Conservation (phyloP, 352 stramenopile species). For the Phytophthora agathidicida region DNA sequence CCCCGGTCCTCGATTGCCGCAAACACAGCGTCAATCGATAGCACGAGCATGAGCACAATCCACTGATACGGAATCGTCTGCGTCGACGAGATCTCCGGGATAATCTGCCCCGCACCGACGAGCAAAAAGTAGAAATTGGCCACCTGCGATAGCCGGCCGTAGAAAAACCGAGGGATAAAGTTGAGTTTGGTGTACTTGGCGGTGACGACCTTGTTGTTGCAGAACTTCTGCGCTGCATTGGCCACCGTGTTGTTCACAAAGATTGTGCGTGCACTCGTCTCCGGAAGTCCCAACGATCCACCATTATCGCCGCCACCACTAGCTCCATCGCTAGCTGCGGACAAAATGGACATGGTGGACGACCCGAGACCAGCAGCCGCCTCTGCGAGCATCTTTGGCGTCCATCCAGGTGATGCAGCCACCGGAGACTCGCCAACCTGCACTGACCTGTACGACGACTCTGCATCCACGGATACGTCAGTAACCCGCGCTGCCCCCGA, state of each 20-base stretch:
- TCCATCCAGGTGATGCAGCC: slow-evolving; percentile 20
- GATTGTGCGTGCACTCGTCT: slow-evolving; percentile 65
- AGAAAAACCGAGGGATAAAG: slow-evolving; percentile 88
- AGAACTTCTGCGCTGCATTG: slow-evolving; percentile 67
- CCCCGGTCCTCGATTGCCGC: slow-evolving; percentile 86
- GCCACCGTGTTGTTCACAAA: slow-evolving; percentile 70
- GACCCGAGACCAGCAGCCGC: slow-evolving; percentile 29
- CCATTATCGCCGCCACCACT: slow-evolving; percentile 16
- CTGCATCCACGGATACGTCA: slow-evolving; percentile 34
- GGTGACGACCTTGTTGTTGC: slow-evolving; percentile 83
- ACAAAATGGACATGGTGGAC: slow-evolving; percentile 35
- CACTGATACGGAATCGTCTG: slow-evolving; percentile 85
- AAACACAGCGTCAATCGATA: slow-evolving; percentile 87
- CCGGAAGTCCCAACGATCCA: slow-evolving; percentile 31
- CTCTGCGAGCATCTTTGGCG: slow-evolving; percentile 34
- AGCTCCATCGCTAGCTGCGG: slow-evolving; percentile 21
- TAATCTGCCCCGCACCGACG: slow-evolving; percentile 86
- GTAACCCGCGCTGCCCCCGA: slow-evolving; percentile 20
- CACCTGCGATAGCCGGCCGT: slow-evolving; percentile 81
- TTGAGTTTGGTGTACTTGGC: slow-evolving; percentile 90
- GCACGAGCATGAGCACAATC: slow-evolving; percentile 85
- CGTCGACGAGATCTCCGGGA: slow-evolving; percentile 88
- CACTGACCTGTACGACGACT: slow-evolving; percentile 29
- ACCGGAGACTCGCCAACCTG: slow-evolving; percentile 28
- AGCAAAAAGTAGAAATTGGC: slow-evolving; percentile 93